Percentiles rank a stretch among this genome's conserved stretches.
Conservation (phyloP, 495 filamentous ascomycete genomes). For the Neohortaea acidophila region DNA sequence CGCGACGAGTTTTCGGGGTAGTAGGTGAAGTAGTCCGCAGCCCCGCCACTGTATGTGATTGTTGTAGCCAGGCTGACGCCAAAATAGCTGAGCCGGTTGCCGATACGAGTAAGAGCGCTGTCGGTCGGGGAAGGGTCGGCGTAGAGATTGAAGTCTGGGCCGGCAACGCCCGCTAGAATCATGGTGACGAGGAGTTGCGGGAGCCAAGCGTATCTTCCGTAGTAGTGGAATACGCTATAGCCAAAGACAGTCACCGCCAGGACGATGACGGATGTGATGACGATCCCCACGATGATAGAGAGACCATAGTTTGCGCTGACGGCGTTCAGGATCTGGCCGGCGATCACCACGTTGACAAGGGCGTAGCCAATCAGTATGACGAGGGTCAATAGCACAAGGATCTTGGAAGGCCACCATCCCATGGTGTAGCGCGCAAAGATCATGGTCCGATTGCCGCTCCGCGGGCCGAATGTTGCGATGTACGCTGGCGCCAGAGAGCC, state of each 20-base stretch:
- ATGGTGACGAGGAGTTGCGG: slow-evolving; percentile 50
- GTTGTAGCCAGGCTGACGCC: slow-evolving; percentile 48
- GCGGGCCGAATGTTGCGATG: slow-evolving; percentile 58
- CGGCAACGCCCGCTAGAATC: slow-evolving; percentile 53
- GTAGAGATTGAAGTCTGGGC: slow-evolving; percentile 43
- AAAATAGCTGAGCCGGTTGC: slow-evolving; percentile 53
- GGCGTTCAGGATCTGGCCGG: slow-evolving; percentile 60
- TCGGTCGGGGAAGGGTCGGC: slow-evolving; percentile 32
- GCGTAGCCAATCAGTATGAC: slow-evolving; percentile 58
- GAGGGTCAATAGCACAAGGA: slow-evolving; percentile 56
- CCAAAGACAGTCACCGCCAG: slow-evolving; percentile 60
- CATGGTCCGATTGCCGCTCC: slow-evolving; percentile 57
- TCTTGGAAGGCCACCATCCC: slow-evolving; percentile 68
- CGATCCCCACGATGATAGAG: slow-evolving; percentile 52
- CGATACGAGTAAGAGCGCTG: slow-evolving; percentile 37
- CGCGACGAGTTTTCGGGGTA: slow-evolving; percentile 40
- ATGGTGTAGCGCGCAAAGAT: slow-evolving; percentile 58
- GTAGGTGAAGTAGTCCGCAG: slow-evolving; percentile 52
- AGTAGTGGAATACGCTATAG: slow-evolving; percentile 54
- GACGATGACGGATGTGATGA: slow-evolving; percentile 50
- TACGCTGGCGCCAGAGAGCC: slow-evolving; percentile 48
- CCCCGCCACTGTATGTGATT: slow-evolving; percentile 45
- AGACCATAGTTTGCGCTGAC: slow-evolving; percentile 46
- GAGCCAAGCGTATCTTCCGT: slow-evolving; percentile 57
- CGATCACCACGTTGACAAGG: slow-evolving; percentile 54